phyloP scores from a whole-genome alignment of 345 rosid species.

The Microthlaspi erraticum region DNA sequence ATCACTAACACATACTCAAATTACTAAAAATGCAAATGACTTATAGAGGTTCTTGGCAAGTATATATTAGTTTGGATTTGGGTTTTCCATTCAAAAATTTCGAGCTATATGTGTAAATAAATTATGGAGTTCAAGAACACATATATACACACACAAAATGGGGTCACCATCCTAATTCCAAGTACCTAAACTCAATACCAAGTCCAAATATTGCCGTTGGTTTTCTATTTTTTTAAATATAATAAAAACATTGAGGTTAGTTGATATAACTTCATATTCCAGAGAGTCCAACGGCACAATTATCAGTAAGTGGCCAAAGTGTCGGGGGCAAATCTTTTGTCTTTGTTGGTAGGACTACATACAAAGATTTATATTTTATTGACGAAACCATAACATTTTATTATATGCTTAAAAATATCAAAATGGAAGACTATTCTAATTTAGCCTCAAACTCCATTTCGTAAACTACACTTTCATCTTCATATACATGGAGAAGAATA shows the following conservation, averaged over 20 bases:
- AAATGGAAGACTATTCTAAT: constrained; percentile 9
- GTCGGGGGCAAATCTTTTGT: constrained; percentile 9
- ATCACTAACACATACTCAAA: background rate
- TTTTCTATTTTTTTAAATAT: too few relatives aligned
- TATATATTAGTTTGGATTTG: too few relatives aligned
- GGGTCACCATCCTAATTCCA: too few relatives aligned
- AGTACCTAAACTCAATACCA: background rate
- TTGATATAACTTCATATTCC: background rate
- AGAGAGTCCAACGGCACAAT: constrained; percentile 15
- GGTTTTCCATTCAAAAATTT: too few relatives aligned
- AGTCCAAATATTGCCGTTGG: constrained; percentile 4
- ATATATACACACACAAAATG: background rate
- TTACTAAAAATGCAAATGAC: too few relatives aligned
- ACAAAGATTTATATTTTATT: background rate
- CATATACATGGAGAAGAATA: constrained; percentile 18
- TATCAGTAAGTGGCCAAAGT: constrained; percentile 41
- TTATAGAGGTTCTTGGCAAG: too few relatives aligned
- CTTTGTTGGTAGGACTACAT: constrained; percentile 25
- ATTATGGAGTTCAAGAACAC: background rate
- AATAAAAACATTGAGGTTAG: constrained; percentile 7
- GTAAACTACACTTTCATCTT: background rate
- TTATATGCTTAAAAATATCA: background rate
- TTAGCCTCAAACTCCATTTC: background rate
- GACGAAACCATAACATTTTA: background rate
- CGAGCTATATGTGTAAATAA: too few relatives aligned